phyloP scores from a whole-genome alignment of 2,329 filamentous ascomycete species.

The Paraconiothyrium brasiliense region DNA sequence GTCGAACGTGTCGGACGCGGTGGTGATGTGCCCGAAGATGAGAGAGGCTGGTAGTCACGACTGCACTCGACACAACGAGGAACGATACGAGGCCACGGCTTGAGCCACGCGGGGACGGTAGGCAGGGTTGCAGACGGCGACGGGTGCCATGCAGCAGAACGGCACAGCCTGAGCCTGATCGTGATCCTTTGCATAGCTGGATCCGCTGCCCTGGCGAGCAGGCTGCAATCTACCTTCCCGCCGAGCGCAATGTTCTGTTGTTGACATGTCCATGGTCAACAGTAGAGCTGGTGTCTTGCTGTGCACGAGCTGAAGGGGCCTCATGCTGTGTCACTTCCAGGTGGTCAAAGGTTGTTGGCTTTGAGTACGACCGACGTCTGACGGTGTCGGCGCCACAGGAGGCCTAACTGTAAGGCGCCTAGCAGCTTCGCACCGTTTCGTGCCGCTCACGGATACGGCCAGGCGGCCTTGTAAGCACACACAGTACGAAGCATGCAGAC shows the following conservation, averaged over 20 bases:
- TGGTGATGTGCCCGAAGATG: background rate
- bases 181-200: background rate
- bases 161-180: slow-evolving; percentile 12
- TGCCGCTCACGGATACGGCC: slow-evolving; percentile 13
- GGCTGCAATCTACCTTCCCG: background rate
- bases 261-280: background rate
- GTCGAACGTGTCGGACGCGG: background rate
- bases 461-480: background rate
- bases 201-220: background rate
- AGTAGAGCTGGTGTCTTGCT: background rate
- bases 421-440: slow-evolving; percentile 17
- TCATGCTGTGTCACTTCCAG: slow-evolving; percentile 4
- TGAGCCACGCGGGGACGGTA: background rate
- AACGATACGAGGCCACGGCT: slow-evolving; percentile 3
- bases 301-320: background rate
- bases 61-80: background rate
- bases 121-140: background rate
- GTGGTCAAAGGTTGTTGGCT: slow-evolving; percentile 6
- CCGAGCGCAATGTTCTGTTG: background rate
- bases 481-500: background rate
- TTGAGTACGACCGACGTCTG: slow-evolving; percentile 26
- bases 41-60: background rate
- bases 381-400: slow-evolving; percentile 24
- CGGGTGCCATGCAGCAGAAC: slow-evolving; percentile 1
- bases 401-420: slow-evolving; percentile 18